Percentiles rank a stretch among this genome's conserved stretches.
phyloP scores from a whole-genome alignment of 371 early-diverging fungal species.

The Synchytrium microbalum region DNA sequence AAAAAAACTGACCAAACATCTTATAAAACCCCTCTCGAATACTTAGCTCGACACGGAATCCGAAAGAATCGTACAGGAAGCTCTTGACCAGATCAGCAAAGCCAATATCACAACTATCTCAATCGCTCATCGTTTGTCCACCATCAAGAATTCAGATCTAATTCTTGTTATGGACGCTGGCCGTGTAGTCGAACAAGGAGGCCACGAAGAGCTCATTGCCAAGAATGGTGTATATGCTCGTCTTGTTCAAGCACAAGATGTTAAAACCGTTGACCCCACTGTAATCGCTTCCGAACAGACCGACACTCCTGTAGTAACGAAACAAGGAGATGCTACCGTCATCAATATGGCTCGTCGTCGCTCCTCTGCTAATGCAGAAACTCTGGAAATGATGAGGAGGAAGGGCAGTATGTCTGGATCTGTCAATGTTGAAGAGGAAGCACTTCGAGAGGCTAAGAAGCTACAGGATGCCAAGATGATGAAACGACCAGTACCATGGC shows the following conservation, averaged over 20 bases:
- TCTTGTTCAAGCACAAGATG: slow-evolving; percentile 35
- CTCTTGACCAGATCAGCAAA: slow-evolving; percentile 53
- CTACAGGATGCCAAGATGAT: too few species aligned
- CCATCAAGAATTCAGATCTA: slow-evolving; percentile 68
- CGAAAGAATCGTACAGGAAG: slow-evolving; percentile 84
- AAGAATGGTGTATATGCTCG: slow-evolving; percentile 24
- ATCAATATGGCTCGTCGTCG: too few species aligned
- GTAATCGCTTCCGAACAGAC: background rate
- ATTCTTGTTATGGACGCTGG: slow-evolving; percentile 33
- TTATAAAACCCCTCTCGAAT: too few species aligned
- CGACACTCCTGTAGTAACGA: background rate
- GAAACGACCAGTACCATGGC: too few species aligned
- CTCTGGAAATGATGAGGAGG: too few species aligned
- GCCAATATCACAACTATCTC: slow-evolving; percentile 60
- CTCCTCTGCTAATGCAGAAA: too few species aligned
- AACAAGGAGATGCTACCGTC: background rate
- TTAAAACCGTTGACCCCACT: background rate
- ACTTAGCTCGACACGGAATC: slow-evolving; percentile 64
- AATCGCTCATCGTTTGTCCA: slow-evolving; percentile 54
- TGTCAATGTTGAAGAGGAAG: too few species aligned
- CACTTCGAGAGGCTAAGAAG: too few species aligned
- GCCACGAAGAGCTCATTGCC: slow-evolving; percentile 70
- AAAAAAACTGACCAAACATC: too few species aligned
- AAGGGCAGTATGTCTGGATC: too few species aligned
- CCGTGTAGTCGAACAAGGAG: slow-evolving; percentile 73